Percentiles rank a stretch among this genome's conserved stretches.
Conservation (phyloP, 2,329 filamentous ascomycete genomes). For the Talaromyces funiculosus region DNA sequence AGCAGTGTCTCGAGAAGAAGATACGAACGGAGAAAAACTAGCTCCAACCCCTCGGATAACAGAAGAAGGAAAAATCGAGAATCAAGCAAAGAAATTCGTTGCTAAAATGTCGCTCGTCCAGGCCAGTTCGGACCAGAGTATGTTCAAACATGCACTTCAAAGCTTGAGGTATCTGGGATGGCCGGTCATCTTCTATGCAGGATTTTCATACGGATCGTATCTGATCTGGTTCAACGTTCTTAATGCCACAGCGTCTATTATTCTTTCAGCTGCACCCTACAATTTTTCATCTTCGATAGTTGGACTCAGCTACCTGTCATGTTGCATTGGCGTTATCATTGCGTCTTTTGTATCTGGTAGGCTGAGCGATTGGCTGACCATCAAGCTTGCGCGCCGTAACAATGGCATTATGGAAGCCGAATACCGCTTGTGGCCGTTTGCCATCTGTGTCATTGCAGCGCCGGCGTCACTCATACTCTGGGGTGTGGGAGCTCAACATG, state of each 20-base stretch:
- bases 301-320: constrained; percentile 35
- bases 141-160: constrained; percentile 29
- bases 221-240: constrained; percentile 38
- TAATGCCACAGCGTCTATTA: constrained; percentile 35
- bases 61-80: constrained; percentile 13
- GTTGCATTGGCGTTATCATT: constrained; percentile 28
- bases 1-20: neutral
- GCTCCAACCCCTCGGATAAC: neutral
- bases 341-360: constrained; percentile 36
- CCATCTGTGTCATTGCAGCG: constrained; percentile 29
- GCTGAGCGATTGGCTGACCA: constrained; percentile 34
- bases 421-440: constrained; percentile 37
- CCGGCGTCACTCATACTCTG: constrained; percentile 33
- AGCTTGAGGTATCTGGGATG: constrained; percentile 32
- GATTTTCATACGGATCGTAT: constrained; percentile 36
- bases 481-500: constrained; percentile 40
- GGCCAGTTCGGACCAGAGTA: constrained; percentile 26
- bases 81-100: constrained; percentile 28
- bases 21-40: neutral
- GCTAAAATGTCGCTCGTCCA: constrained; percentile 29
- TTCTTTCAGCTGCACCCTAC: constrained; percentile 32
- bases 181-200: constrained; percentile 38
- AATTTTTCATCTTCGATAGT: constrained; percentile 36
- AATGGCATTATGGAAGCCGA: constrained; percentile 39
- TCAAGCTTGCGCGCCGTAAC: constrained; percentile 29